These are phyloP conservation scores for Eucalyptus regnans DNA, from an alignment of 345 rosid genomes.

Conservation along the genomic window DNA sequence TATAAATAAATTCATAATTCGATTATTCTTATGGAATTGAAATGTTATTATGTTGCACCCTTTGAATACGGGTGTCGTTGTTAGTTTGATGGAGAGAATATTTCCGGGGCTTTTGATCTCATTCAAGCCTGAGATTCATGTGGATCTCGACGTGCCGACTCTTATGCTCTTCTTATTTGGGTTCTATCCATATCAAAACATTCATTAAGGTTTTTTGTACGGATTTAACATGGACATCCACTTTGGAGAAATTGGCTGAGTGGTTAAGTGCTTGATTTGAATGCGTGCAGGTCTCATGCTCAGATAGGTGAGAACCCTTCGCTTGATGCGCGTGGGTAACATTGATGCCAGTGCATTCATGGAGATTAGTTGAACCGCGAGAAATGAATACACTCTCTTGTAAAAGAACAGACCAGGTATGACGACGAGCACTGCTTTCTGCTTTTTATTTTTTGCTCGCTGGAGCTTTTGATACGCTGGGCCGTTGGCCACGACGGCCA, in stretches of 20 bases:
- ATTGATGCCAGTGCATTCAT: background rate
- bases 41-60: background rate
- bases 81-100: background rate
- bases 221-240: background rate
- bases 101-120: background rate
- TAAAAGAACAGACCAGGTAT: too few relatives aligned
- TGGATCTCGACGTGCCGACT: rapidly evolving
- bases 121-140: background rate
- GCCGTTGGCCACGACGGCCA: background rate
- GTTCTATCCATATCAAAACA: background rate
- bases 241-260: background rate
- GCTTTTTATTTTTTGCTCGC: rapidly evolving
- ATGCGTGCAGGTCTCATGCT: background rate
- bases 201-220: background rate
- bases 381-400: background rate
- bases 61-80: background rate
- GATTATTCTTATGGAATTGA: background rate
- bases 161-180: background rate
- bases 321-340: background rate
- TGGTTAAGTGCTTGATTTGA: background rate
- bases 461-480: background rate
- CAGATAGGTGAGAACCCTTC: background rate
- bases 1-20: background rate
- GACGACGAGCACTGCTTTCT: too few relatives aligned
- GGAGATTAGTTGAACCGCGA: background rate